Percentiles rank a stretch among this genome's conserved stretches.
These are phyloP conservation scores for Cryptococcus sp. DNA, from an alignment of 1,284 basidiomycete species.

Conservation along the genomic window DNA sequence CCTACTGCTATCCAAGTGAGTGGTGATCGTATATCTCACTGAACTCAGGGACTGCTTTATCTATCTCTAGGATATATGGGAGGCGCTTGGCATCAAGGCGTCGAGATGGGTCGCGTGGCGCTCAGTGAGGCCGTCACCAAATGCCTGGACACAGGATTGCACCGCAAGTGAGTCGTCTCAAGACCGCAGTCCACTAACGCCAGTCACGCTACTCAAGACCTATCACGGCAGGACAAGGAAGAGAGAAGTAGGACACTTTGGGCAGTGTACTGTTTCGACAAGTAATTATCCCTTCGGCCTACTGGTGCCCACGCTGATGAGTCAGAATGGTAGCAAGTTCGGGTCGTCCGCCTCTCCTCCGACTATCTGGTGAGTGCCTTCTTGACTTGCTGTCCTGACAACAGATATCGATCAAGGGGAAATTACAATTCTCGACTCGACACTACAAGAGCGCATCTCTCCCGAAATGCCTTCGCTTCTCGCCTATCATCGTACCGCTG, in stretches of 20 bases:
- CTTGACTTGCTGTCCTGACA: background rate
- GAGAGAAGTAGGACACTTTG: background rate
- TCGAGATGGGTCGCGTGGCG: background rate
- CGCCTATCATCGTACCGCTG: background rate
- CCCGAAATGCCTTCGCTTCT: background rate
- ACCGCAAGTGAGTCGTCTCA: background rate
- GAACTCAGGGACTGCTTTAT: background rate
- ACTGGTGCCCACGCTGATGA: background rate
- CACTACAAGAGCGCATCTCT: background rate
- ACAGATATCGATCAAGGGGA: background rate
- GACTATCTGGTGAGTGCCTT: background rate
- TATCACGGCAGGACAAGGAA: too few species aligned
- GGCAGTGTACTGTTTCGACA: background rate
- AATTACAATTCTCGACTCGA: background rate
- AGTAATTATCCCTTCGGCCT: background rate
- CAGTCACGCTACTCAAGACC: too few species aligned
- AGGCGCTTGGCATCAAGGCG: background rate
- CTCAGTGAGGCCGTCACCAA: background rate
- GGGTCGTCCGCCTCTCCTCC: background rate
- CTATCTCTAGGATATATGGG: background rate
- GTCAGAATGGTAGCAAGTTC: background rate
- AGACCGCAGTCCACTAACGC: too few species aligned
- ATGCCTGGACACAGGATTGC: background rate
- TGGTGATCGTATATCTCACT: background rate
- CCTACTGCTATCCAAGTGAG: background rate